Evolutionary conservation across 768 basidiomycete species (phyloP), one percentile per base, ranked within the genome.

Genomic region (Multifurca ochricompacta): DNA sequence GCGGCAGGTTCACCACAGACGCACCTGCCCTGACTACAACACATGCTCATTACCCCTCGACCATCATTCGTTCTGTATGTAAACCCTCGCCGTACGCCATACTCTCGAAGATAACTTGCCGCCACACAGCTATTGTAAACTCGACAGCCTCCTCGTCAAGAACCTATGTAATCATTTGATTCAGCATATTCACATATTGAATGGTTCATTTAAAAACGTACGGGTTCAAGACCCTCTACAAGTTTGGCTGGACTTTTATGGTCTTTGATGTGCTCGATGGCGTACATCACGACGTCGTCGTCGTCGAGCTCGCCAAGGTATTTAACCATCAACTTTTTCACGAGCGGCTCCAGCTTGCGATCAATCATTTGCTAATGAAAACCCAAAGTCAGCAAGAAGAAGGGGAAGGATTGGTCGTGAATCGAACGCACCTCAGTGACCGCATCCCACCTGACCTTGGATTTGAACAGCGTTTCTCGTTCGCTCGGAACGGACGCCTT

Each of bases 241-340:
- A 97, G 75, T 65, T 91, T 92, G 51, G 78, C 77, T 0, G 92
- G 88, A 16, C 80, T 73, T 64, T 93, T 94, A 66, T 90, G 87
- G 61, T 95, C 94, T 67, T 90, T 89, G 43, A 96, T 71, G 66
- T 95, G 91, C 67, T 96, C 93, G 11, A 95, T 71, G 7, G 89
- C 91, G 67, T 92, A 96, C 81, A 95, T 89, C 53, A 92, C 85
- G 56, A 96, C 77, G 65, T 97, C 93, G 58, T 93, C 90, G 64
- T 95, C 93, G 57, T 93, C 90, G 64, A 92, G 77, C 64, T 94
- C 91, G 54, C 92, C 93, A 11, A 97, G 80, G 63, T 88, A 91
- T 66, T 87, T 86, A 32, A 79, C 76, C 82, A 97, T 91, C 61
- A 86, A 76, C 7, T 80, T 79, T 59, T 89, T 87, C 25, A 92